Percentiles rank a stretch among this genome's conserved stretches.
phyloP scores from a whole-genome alignment of 331 rosid genomes.

The Quercus phellos region DNA sequence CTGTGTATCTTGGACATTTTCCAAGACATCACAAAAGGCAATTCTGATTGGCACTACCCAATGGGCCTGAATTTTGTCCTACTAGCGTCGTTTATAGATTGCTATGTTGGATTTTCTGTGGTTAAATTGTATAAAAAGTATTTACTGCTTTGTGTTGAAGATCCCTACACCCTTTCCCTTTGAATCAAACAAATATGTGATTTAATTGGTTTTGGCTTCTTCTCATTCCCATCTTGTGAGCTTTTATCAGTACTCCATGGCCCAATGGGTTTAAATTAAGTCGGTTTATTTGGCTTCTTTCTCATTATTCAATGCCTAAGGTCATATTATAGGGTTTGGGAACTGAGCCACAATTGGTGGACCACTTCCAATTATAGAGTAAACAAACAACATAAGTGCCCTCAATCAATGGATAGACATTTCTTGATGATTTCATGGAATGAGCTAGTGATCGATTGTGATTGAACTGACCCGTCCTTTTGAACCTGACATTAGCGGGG shows the following conservation, averaged over 20 bases:
- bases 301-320: neutral
- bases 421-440: neutral
- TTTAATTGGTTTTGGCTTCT: conserved; percentile 38
- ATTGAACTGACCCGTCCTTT: neutral
- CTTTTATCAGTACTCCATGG: conserved; percentile 5
- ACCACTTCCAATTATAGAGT: neutral
- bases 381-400: neutral
- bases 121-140: conserved; percentile 5
- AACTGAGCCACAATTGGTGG: neutral
- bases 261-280: neutral
- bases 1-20: neutral
- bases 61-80: neutral
- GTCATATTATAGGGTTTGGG: neutral
- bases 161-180: conserved; percentile 31
- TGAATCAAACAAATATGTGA: conserved; percentile 8
- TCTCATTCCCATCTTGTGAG: conserved; percentile 49
- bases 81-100: neutral
- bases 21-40: neutral
- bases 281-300: neutral
- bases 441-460: neutral
- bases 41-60: neutral
- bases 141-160: conserved; percentile 2
- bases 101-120: neutral
- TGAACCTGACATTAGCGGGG: too few species aligned
- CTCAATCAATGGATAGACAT: neutral